phyloP scores from a whole-genome alignment of 306 rosid genomes.

The Gastrolobium bilobum region DNA sequence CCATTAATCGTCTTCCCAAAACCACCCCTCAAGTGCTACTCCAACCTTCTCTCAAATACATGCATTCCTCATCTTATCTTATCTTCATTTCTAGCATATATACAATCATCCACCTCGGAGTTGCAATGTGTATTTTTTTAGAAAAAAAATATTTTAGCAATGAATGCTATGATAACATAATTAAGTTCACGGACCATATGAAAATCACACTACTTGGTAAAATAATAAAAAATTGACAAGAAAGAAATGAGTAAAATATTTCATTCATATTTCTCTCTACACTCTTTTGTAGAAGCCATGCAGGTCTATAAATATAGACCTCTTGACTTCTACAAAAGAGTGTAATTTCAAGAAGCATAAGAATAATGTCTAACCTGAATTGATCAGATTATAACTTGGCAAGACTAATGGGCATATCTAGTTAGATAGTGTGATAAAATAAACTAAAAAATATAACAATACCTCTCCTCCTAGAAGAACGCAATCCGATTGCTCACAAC shows the following conservation, averaged over 20 bases:
- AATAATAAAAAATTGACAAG: no score
- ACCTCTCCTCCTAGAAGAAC: constrained; percentile 97
- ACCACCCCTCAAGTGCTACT: constrained; percentile 6
- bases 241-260: no score
- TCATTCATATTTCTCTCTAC: no score
- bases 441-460: constrained; percentile 34
- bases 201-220: no score
- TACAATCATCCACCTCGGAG: neutral
- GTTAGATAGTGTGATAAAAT: neutral
- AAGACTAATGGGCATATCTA: constrained; percentile 4
- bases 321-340: no score
- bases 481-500: constrained; percentile 92
- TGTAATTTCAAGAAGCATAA: no score
- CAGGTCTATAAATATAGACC: no score
- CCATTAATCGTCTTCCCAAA: constrained; percentile 6
- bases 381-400: constrained; percentile 9
- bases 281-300: no score
- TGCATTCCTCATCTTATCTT: neutral
- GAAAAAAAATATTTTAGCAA: neutral
- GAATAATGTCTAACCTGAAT: neutral
- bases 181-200: no score
- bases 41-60: neutral
- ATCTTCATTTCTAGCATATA: neutral
- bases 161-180: neutral
- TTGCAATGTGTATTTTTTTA: neutral